A percentile compares a stretch with the other conserved stretches of the same genome.
phyloP scores from a whole-genome alignment of 1,284 basidiomycete genomes.

The Trametes hirsuta region DNA sequence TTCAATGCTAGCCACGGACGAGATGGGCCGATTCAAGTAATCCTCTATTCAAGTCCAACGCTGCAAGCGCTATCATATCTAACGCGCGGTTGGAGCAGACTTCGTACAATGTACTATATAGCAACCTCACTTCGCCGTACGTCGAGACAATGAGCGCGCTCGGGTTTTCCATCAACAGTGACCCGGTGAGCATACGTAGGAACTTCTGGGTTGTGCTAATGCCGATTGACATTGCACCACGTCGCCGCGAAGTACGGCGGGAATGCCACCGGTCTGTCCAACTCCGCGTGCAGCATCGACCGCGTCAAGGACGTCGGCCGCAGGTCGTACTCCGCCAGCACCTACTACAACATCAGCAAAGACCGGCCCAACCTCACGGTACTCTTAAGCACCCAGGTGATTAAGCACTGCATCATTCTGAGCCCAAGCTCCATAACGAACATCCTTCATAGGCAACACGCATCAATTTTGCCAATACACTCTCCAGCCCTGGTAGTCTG shows the following conservation, averaged over 20 bases:
- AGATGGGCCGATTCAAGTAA: conserved; percentile 18
- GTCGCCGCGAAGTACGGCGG: conserved; percentile 22
- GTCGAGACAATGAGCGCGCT: conserved; percentile 25
- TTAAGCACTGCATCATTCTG: too few species aligned
- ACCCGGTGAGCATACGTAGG: conserved; percentile 23
- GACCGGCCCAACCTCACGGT: conserved; percentile 14
- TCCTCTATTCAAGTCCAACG: not conserved
- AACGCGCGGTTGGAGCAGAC: not conserved
- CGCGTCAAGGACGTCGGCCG: conserved; percentile 19
- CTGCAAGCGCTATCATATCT: not conserved
- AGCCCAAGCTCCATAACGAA: too few species aligned
- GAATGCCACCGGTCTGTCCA: conserved; percentile 28
- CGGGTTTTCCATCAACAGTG: conserved; percentile 25
- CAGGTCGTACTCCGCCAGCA: conserved; percentile 30
- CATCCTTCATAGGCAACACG: too few species aligned
- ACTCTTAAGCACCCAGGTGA: conserved; percentile 17
- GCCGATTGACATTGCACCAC: not conserved
- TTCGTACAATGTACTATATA: conserved; percentile 27
- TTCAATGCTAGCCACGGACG: conserved; percentile 14
- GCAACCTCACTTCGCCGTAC: conserved; percentile 21
- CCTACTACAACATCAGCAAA: conserved; percentile 22
- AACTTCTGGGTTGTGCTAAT: not conserved
- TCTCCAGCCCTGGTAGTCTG: conserved; percentile 38
- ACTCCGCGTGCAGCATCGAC: conserved; percentile 26
- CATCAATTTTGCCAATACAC: not conserved